Evolutionary conservation across 1,284 basidiomycete genomes (phyloP), one percentile per base, ranked within the genome.

Genomic region (Rugosomyces carneus): DNA sequence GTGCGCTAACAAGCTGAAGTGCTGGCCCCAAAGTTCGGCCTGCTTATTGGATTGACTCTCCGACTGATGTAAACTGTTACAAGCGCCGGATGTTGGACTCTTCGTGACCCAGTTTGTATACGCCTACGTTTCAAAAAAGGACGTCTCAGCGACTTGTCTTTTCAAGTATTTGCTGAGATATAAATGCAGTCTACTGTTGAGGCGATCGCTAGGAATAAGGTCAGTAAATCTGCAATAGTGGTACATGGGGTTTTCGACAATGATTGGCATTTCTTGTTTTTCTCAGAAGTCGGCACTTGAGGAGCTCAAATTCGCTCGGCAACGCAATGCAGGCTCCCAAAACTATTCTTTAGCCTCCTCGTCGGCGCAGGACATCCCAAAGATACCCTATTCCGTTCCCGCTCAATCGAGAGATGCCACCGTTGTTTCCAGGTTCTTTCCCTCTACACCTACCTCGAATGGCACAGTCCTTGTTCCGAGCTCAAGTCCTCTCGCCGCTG

Each of bases 381-480:
- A 55, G 47, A 54, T 55, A 53, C 51, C 62, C 45, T 61, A 56
- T 49, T 46, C 53, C 39, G 44, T 57, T 24, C 72, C 72, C 46
- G 79, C 81, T 6, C 70, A 71, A 57, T 66, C 67, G 35, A 62
- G 68, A 53, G 70, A 71, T 60, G 68, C 63, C 29, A 69, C 67
- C 16, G 53, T 68, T 41, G 50, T 61, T 53, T 71, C 69, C 48
- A 67, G 65, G 23, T 71, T 65, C 59, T 71, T 71, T 53, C 61
- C 66, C 29, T 47, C 56, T 19, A 61, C 65, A 26, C 61, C 66
- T 18, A 58, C 65, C 1, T 57, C 67, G 16, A 60, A 68, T 34
- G 78, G 76, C 59, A 76, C 67, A 43, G 64, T 89, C 42, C 78
- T 89, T 43, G 84, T 85, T 21, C 85, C 85, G 26, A 83, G 73